Percentiles rank a stretch among this genome's conserved stretches.
Evolutionary conservation across 163 green algal species (phyloP).

Genomic region (Chlamydomonas reinhardtii): DNA sequence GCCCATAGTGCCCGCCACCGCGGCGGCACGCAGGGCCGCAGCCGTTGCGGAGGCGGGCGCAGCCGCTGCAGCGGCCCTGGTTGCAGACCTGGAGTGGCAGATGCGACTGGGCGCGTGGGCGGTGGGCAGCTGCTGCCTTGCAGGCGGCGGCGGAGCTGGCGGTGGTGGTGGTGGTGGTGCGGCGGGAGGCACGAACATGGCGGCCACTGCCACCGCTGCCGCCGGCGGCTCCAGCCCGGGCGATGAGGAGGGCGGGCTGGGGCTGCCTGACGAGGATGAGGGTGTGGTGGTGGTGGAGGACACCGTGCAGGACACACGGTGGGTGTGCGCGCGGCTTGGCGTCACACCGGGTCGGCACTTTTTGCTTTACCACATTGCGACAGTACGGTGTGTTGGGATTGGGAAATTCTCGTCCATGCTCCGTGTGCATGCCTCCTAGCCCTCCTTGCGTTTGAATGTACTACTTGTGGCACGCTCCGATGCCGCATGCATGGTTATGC

Average conservation of each 20-base stretch:
- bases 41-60: background rate
- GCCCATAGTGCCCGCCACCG: background rate
- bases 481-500: too few species aligned
- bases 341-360: too few species aligned
- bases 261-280: background rate
- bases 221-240: background rate
- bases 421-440: too few species aligned
- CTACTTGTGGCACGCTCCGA: too few species aligned
- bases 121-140: background rate
- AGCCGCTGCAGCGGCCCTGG: background rate
- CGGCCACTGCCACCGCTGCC: background rate
- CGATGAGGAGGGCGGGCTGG: background rate
- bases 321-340: too few species aligned
- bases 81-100: slow-evolving; percentile 28
- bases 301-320: background rate
- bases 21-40: background rate
- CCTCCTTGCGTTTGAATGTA: too few species aligned
- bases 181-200: background rate
- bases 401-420: too few species aligned
- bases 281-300: slow-evolving; percentile 37
- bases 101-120: slow-evolving; percentile 31
- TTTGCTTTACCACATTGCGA: too few species aligned
- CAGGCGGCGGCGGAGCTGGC: background rate
- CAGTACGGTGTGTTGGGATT: too few species aligned
- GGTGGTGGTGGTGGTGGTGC: background rate